These are phyloP conservation scores for Aspergillus sp. DNA, from an alignment of 2,329 filamentous ascomycete genomes.

Conservation along the genomic window DNA sequence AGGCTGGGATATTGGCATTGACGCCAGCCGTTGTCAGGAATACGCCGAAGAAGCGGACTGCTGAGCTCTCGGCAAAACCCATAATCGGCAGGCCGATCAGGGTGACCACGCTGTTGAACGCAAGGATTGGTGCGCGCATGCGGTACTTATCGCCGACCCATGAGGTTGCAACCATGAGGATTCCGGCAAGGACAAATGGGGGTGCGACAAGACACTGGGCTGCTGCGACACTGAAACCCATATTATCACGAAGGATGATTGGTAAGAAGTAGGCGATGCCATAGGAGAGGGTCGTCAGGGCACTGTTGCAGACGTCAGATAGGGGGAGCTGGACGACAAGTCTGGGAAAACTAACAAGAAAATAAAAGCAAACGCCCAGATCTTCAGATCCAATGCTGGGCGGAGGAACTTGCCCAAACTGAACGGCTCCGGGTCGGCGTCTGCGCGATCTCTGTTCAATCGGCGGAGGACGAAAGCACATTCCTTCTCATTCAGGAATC, in stretches of 20 bases:
- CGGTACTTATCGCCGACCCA: conserved; percentile 68
- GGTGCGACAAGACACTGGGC: conserved; percentile 72
- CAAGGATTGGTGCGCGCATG: conserved; percentile 65
- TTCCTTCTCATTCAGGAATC: conserved; percentile 40
- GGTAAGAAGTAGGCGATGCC: conserved; percentile 77
- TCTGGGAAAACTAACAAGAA: conserved; percentile 50
- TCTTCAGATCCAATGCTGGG: conserved; percentile 51
- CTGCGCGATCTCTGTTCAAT: conserved; percentile 55
- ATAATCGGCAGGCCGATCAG: conserved; percentile 72
- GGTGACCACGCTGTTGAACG: conserved; percentile 65
- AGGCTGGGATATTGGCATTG: conserved; percentile 73
- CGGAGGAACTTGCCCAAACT: conserved; percentile 47
- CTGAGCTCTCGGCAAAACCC: conserved; percentile 61
- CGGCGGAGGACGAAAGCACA: conserved; percentile 51
- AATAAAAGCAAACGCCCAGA: conserved; percentile 55
- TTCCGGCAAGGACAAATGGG: conserved; percentile 64
- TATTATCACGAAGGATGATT: conserved; percentile 63
- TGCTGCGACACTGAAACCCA: conserved; percentile 63
- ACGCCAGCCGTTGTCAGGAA: conserved; percentile 73
- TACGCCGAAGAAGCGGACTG: conserved; percentile 69
- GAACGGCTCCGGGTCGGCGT: conserved; percentile 51
- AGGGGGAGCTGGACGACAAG: neutral
- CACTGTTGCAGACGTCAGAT: conserved; percentile 7
- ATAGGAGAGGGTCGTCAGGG: conserved; percentile 69
- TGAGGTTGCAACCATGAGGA: conserved; percentile 60